Evolutionary conservation across 345 rosid species (phyloP), one percentile per base, ranked within the genome.

Genomic region (Heritiera littoralis): DNA sequence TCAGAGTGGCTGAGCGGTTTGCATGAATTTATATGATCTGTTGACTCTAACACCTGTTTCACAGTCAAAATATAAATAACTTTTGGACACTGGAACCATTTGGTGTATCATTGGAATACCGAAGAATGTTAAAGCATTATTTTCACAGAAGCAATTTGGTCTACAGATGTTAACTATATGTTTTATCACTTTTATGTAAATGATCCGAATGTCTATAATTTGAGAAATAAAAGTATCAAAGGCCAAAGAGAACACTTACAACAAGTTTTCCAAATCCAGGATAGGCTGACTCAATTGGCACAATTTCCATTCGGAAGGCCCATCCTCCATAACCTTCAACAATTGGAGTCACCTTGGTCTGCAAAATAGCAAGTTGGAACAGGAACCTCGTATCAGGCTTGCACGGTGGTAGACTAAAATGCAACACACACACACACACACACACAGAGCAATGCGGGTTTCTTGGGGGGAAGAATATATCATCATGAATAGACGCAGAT

Each of bases 241-340:
- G 38, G 3, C 17, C 9, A 76, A 43, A 15, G 45, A 43, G 59
- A 41, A 66, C 59, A 89, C 99, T 88, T 86, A 96, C 98, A 76
- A 96, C 91, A 77, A 94, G 89, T 80, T 96, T 97, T 79, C 99
- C 99, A 85, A 89, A 96, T 86, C 99, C 98, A 81, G 99, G 98
- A 81, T 94, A 96, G 17, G 98, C 98, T 30, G 99, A 96, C 83
- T 96, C 99, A 12, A 94, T 90, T 18, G 99, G 91, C 60, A 94
- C 99, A n/a, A 96, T 86, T 82, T 96, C 99, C 97, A 90, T 82
- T 74, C 99, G 89, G 40, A 92, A 87, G 56, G 99, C 99, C 98
- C 97, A 94, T 82, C 98, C 99, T 74, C 99, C 98, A 66, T 92
- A 96, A 49, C 99, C 98, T 90, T 94, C 98, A 71, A 96, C 99